Conservation (phyloP, 2,329 filamentous ascomycete genomes). For the Ciborinia camelliae region DNA sequence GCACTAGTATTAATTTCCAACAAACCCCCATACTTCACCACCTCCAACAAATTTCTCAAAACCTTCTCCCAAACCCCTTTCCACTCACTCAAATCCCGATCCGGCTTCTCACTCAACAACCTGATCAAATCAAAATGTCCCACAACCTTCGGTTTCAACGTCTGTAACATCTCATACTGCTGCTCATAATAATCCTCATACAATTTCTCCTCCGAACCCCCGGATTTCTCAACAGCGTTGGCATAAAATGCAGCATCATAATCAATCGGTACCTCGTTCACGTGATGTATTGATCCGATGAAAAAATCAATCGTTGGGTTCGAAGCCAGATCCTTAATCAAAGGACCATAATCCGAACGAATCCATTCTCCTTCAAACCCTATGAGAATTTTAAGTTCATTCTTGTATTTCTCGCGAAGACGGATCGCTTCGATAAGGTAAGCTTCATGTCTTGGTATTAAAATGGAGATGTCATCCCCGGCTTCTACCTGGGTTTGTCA, state of each 20-base stretch:
- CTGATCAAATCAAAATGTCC: conserved; percentile 94
- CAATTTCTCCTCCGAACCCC: conserved; percentile 66
- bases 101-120: conserved; percentile 69
- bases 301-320: conserved; percentile 78
- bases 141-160: conserved; percentile 71
- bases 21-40: conserved; percentile 72
- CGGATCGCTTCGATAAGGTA: conserved; percentile 75
- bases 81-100: conserved; percentile 51
- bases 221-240: conserved; percentile 38
- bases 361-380: conserved; percentile 96
- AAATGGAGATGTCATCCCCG: conserved; percentile 43
- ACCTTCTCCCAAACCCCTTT: conserved; percentile 73
- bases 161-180: conserved; percentile 75
- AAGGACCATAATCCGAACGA: conserved; percentile 56
- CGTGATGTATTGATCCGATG: conserved; percentile 89
- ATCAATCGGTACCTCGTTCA: conserved; percentile 83
- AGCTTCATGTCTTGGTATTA: conserved; percentile 58
- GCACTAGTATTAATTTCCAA: conserved; percentile 88
- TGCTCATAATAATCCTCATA: conserved; percentile 85
- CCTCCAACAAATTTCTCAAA: conserved; percentile 67
- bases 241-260: conserved; percentile 69
- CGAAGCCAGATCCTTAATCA: conserved; percentile 57
- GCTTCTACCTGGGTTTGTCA: conserved; percentile 46
- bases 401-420: conserved; percentile 66
- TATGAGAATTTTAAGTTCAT: conserved; percentile 73